phyloP scores from a whole-genome alignment of 495 filamentous ascomycete species.

The Chaetomium fimeti region DNA sequence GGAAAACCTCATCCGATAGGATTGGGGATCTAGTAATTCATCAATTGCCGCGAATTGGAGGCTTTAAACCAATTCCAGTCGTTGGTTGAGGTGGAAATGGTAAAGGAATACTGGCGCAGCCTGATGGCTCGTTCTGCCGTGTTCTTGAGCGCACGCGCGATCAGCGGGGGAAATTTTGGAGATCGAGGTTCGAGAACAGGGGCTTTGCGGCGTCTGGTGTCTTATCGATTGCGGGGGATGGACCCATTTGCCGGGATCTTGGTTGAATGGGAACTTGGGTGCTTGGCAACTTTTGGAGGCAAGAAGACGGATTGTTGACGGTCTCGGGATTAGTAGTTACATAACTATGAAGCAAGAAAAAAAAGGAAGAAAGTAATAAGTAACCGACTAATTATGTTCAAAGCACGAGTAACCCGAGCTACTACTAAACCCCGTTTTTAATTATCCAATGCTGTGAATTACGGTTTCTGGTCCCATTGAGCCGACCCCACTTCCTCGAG shows the following conservation, averaged over 20 bases:
- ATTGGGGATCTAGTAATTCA: not conserved
- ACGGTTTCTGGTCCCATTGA: not conserved
- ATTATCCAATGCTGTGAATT: too few species aligned
- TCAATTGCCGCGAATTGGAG: not conserved
- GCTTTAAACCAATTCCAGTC: not conserved
- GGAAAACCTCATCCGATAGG: constrained; percentile 28
- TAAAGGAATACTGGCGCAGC: not conserved
- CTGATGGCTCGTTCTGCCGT: too few species aligned
- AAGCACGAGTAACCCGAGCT: too few species aligned
- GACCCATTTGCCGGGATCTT: not conserved
- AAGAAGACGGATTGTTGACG: not conserved
- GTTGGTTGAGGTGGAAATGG: not conserved
- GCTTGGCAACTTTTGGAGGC: not conserved
- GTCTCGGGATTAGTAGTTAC: too few species aligned
- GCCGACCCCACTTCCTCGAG: not conserved
- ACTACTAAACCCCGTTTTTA: too few species aligned
- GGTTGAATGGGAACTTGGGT: too few species aligned
- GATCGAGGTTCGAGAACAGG: not conserved
- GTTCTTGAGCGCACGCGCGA: not conserved
- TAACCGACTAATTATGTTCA: not conserved
- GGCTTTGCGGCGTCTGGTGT: not conserved
- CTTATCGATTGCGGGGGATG: constrained; percentile 6
- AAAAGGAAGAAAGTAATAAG: not conserved
- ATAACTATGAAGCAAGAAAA: not conserved
- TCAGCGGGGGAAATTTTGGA: constrained; percentile 5